A percentile compares a stretch with the other conserved stretches of the same genome.
phyloP scores from a whole-genome alignment of 2,329 filamentous ascomycete species.

The Pseudonectria buxi region DNA sequence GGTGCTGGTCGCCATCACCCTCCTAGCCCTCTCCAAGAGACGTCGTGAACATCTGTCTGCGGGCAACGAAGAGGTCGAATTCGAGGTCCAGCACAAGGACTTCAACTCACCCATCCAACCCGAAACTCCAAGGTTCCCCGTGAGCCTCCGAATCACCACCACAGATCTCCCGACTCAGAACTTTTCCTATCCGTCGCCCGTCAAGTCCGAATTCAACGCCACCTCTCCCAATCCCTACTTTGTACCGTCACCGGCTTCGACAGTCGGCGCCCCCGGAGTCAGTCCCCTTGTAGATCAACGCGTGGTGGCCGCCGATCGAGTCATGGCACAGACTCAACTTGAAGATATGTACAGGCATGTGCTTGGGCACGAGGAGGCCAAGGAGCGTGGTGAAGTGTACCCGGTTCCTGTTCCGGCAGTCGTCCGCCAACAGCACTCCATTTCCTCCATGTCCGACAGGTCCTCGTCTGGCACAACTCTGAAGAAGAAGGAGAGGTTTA shows the following conservation, averaged over 20 bases:
- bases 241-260: slow-evolving; percentile 40
- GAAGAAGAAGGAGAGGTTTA: slow-evolving; percentile 41
- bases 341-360: slow-evolving; percentile 88
- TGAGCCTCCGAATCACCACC: slow-evolving; percentile 13
- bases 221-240: slow-evolving; percentile 33
- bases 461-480: slow-evolving; percentile 26
- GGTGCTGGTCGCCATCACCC: slow-evolving; percentile 61
- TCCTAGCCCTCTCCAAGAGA: slow-evolving; percentile 54
- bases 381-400: slow-evolving; percentile 47
- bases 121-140: slow-evolving; percentile 15
- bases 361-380: slow-evolving; percentile 77
- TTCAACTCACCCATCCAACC: slow-evolving; percentile 8
- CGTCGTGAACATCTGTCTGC: slow-evolving; percentile 45
- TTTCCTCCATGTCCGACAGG: slow-evolving; percentile 18
- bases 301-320: slow-evolving; percentile 67
- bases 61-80: slow-evolving; percentile 48
- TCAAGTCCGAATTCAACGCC: slow-evolving; percentile 26
- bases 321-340: slow-evolving; percentile 72
- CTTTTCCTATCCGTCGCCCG: slow-evolving; percentile 45
- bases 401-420: slow-evolving; percentile 33
- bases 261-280: slow-evolving; percentile 46
- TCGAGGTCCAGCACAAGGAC: slow-evolving; percentile 20
- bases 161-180: slow-evolving; percentile 31
- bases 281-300: slow-evolving; percentile 69
- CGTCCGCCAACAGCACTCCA: slow-evolving; percentile 17